These are phyloP conservation scores for Paraleonurus japonicus DNA, from an alignment of 257 asterid species.

Conservation along the genomic window DNA sequence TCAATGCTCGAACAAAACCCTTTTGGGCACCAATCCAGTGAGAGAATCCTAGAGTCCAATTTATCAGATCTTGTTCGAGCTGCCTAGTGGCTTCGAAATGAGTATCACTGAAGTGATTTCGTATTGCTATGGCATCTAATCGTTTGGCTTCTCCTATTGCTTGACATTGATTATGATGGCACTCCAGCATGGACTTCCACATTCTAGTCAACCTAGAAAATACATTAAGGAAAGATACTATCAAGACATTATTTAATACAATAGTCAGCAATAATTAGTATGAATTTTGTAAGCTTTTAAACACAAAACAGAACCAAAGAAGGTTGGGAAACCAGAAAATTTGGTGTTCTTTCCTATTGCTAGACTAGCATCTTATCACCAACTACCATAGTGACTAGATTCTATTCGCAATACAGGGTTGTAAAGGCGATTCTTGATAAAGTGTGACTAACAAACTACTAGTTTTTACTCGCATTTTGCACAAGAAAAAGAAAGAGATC, in stretches of 20 bases:
- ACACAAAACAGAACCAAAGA: background rate
- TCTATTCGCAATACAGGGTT: background rate
- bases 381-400: background rate
- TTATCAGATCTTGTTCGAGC: slow-evolving; percentile 74
- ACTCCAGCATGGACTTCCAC: slow-evolving; percentile 96
- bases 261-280: background rate
- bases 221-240: background rate
- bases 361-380: background rate
- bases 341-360: background rate
- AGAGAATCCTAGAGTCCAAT: slow-evolving; percentile 81
- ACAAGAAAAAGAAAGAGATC: background rate
- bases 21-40: slow-evolving; percentile 80
- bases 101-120: slow-evolving; percentile 65
- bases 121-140: slow-evolving; percentile 67
- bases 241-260: background rate
- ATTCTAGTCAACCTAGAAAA: slow-evolving; percentile 63
- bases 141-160: slow-evolving; percentile 82
- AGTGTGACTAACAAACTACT: background rate
- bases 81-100: slow-evolving; percentile 81
- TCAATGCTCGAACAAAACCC: slow-evolving; percentile 68
- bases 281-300: background rate
- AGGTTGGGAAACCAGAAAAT: background rate
- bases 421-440: background rate
- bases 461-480: background rate
- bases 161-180: slow-evolving; percentile 81